Evolutionary conservation across 192 early-diverging fungal genomes (phyloP).

Genomic region (Coemansia sp.): DNA sequence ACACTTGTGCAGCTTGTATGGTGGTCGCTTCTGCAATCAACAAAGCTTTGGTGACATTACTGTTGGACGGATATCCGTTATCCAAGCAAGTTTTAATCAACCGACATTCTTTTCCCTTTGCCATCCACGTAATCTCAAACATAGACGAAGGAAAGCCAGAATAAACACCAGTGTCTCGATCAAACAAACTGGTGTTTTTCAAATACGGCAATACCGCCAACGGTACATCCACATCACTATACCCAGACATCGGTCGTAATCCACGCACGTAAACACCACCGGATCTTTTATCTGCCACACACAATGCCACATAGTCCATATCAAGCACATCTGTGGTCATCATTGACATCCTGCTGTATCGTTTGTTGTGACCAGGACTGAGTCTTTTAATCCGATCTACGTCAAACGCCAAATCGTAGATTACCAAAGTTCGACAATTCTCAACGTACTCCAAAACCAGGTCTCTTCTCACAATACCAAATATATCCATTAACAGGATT

Average conservation of each 20-base stretch:
- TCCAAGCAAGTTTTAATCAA: slow-evolving; percentile 11
- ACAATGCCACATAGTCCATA: slow-evolving; percentile 21
- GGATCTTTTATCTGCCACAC: slow-evolving; percentile 15
- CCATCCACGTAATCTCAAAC: slow-evolving; percentile 26
- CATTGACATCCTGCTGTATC: background rate
- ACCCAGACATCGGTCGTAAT: slow-evolving; percentile 10
- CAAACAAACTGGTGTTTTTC: slow-evolving; percentile 7
- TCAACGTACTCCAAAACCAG: slow-evolving; percentile 16
- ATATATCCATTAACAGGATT: slow-evolving; percentile 18
- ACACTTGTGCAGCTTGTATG: background rate
- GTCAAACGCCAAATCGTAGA: slow-evolving; percentile 13
- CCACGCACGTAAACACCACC: slow-evolving; percentile 29
- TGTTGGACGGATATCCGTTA: background rate
- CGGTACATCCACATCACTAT: slow-evolving; percentile 17
- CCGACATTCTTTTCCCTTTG: slow-evolving; percentile 1
- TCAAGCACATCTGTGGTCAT: slow-evolving; percentile 1
- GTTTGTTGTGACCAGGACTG: background rate
- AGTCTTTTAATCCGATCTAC: background rate
- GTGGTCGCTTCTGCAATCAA: background rate
- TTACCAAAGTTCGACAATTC: slow-evolving; percentile 4
- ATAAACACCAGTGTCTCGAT: background rate
- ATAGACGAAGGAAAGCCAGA: background rate
- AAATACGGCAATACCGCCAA: slow-evolving; percentile 13
- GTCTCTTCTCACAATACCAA: slow-evolving; percentile 21
- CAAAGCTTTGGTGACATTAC: background rate